phyloP scores from a whole-genome alignment of 192 early-diverging fungal species.

The Podila horticola region DNA sequence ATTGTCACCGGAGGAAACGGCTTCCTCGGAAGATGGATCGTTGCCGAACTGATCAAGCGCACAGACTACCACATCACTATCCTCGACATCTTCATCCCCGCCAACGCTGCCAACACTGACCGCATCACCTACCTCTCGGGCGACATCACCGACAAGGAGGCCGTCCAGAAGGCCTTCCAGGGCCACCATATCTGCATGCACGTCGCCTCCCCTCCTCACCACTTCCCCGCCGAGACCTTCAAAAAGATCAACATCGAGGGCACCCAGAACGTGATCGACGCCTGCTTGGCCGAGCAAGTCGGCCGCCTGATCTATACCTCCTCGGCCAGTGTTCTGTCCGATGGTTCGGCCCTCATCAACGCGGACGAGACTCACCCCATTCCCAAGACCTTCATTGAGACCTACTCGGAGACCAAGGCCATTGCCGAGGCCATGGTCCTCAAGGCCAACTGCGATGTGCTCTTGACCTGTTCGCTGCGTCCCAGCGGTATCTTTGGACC shows the following conservation, averaged over 20 bases:
- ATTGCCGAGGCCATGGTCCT: constrained; percentile 79
- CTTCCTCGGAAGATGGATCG: constrained; percentile 86
- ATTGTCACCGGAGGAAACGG: constrained; percentile 90
- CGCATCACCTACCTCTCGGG: constrained; percentile 59
- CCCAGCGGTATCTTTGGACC: constrained; percentile 96
- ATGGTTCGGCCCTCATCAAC: constrained; percentile 78
- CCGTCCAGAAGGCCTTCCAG: constrained; percentile 70
- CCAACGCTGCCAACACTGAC: constrained; percentile 53
- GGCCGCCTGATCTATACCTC: constrained; percentile 85
- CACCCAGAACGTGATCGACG: constrained; percentile 85
- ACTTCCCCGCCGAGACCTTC: constrained; percentile 72
- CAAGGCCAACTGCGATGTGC: constrained; percentile 69
- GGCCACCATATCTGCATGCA: constrained; percentile 84
- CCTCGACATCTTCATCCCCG: constrained; percentile 79
- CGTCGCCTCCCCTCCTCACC: constrained; percentile 89
- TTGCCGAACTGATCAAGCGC: constrained; percentile 74
- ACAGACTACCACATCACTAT: constrained; percentile 71
- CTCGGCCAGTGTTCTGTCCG: constrained; percentile 90
- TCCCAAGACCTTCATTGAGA: constrained; percentile 79
- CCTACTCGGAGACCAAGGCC: constrained; percentile 94
- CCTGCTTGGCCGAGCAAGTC: constrained; percentile 72
- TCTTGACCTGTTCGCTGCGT: constrained; percentile 82
- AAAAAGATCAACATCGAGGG: constrained; percentile 88
- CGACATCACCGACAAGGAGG: constrained; percentile 60
- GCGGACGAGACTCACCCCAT: constrained; percentile 85